These are phyloP conservation scores for Syzygium malaccense DNA, from an alignment of 441 rosid genomes.

Conservation along the genomic window DNA sequence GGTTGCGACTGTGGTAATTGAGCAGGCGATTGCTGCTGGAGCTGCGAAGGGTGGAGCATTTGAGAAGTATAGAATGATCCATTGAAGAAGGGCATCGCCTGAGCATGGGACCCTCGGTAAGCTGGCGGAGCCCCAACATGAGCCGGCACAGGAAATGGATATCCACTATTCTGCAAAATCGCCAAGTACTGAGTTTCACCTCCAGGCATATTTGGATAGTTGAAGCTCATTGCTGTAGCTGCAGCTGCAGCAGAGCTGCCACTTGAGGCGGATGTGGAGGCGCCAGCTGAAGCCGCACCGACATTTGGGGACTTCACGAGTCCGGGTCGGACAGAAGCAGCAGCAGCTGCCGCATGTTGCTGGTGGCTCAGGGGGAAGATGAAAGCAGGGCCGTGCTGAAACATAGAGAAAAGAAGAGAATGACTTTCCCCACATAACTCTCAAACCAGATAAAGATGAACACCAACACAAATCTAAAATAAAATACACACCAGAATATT, in stretches of 20 bases:
- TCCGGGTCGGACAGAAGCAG: constrained; percentile 63
- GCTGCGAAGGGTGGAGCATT: constrained; percentile 81
- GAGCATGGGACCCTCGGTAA: constrained; percentile 72
- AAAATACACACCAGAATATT: constrained; percentile 57
- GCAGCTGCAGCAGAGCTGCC: constrained; percentile 53
- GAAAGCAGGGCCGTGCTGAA: constrained; percentile 84
- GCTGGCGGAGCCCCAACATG: constrained; percentile 74
- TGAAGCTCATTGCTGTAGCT: constrained; percentile 73
- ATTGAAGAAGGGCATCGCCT: constrained; percentile 71
- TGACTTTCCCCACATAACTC: not conserved
- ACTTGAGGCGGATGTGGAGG: constrained; percentile 35
- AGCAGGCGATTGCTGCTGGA: constrained; percentile 36
- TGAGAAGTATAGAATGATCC: constrained; percentile 87
- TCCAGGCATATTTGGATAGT: constrained; percentile 70
- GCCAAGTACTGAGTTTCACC: constrained; percentile 91
- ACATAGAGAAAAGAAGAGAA: not conserved
- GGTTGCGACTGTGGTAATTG: constrained; percentile 54
- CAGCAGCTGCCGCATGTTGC: constrained; percentile 44
- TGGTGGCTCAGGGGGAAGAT: constrained; percentile 91
- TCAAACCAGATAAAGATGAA: not conserved
- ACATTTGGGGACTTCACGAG: constrained; percentile 34
- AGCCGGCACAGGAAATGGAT: constrained; percentile 77
- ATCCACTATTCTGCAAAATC: constrained; percentile 71
- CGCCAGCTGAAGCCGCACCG: constrained; percentile 29
- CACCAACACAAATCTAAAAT: not conserved